Evolutionary conservation across 805 yeast species (phyloP), one percentile per base, ranked within the genome.

Genomic region (Deakozyma indianensis): DNA sequence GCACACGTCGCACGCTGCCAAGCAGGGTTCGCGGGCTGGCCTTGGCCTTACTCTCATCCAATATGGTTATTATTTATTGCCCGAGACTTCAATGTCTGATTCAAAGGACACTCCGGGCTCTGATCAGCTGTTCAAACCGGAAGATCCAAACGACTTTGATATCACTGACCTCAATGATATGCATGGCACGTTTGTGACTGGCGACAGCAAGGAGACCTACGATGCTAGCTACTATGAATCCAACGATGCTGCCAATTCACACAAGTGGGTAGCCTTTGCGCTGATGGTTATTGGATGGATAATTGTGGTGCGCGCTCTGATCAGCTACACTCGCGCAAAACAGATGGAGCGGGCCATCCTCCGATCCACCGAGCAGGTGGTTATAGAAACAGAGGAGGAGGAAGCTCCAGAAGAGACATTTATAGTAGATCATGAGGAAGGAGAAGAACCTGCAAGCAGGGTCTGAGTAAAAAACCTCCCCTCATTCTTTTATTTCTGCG

Each of bases 1-100:
- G 45, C 97, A 92, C 63, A 90, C 97, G 0, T 84, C 96, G 2
- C 98, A 92, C 60, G 96, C 97, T 3, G 95, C 96, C 3, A 86
- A 85, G 59, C 88, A 88, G 56, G 98, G 98, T 2, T 81, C 96
- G 1, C 70, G 95, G 50, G 83, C 90, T 18, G 98, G 98, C 0
- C 65, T 92, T 47, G 97, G 97, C 2, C 58, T 83, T 49, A 86
- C 95, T 0, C 73, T 92, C 51, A 68, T 90, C 44, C 75, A 80
- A 45, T 77, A 79, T 51, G 95, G 83, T 2, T 73, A 71, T 50
- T 65, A 70, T 25, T 68, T 76, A 65, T 63, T 74, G 29, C 80
- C 83, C 1, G 63, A 64, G 47, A 61, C 63, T 50, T 44, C 53
- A 2, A 29, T 54, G 41, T 52, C 43, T 44, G 58, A 35, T 41